Percentiles rank a stretch among this genome's conserved stretches.
Evolutionary conservation across 2,329 filamentous ascomycete genomes (phyloP).

Genomic region (Ascosphaera acerosa): DNA sequence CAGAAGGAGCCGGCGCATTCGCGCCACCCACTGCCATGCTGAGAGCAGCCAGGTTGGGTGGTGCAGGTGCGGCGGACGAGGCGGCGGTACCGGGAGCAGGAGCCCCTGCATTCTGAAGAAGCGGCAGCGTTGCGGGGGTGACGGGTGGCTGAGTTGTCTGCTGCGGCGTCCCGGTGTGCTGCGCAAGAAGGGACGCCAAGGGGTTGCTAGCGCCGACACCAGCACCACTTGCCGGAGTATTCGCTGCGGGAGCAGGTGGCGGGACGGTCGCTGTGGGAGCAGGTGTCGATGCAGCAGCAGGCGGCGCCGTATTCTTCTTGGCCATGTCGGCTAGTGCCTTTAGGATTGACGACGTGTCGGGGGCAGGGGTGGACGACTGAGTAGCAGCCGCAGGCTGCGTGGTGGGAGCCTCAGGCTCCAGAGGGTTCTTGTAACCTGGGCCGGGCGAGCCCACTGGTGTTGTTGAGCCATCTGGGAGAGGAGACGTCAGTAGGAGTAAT

Average conservation of each 20-base stretch:
- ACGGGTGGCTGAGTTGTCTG: conserved; percentile 19
- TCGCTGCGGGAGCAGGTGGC: conserved; percentile 18
- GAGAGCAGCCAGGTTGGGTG: neutral
- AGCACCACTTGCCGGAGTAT: conserved; percentile 8
- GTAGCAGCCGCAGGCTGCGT: conserved; percentile 9
- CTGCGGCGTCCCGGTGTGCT: conserved; percentile 9
- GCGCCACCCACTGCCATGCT: neutral
- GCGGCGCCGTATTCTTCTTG: conserved; percentile 38
- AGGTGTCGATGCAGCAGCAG: conserved; percentile 13
- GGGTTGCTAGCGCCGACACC: conserved; percentile 12
- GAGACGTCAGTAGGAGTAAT: no score
- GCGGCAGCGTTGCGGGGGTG: neutral
- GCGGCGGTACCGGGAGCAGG: neutral
- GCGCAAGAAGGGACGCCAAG: conserved; percentile 19
- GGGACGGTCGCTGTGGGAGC: conserved; percentile 12
- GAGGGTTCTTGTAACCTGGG: conserved; percentile 16
- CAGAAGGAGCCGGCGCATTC: neutral
- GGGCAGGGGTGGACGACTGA: conserved; percentile 10
- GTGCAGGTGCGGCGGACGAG: neutral
- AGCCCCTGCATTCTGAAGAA: conserved; percentile 7
- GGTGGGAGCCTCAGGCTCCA: conserved; percentile 13
- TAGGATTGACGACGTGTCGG: conserved; percentile 41
- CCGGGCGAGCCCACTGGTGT: conserved; percentile 35
- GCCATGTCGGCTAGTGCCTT: conserved; percentile 60
- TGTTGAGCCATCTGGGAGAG: conserved; percentile 30